These are phyloP conservation scores for Cinchona pubescens DNA, from an alignment of 257 asterid genomes.

Conservation along the genomic window DNA sequence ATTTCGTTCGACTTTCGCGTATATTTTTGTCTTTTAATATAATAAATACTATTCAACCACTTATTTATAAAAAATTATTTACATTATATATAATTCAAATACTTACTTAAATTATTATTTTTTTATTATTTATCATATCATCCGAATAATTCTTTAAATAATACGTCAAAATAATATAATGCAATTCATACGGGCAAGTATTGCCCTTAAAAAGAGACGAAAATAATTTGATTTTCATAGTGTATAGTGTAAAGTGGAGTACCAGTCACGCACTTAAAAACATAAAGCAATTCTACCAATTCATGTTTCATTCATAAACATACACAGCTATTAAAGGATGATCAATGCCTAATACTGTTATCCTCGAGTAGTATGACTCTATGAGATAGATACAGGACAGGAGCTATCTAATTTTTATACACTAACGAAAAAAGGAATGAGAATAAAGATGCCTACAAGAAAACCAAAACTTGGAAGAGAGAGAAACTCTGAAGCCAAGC, in stretches of 20 bases:
- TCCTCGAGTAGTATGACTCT: neutral
- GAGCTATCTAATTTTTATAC: conserved; percentile 3
- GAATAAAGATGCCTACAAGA: neutral
- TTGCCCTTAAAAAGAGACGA: conserved; percentile 12
- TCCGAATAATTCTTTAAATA: no score
- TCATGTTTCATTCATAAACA: neutral
- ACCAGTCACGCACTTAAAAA: neutral
- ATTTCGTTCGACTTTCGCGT: no score
- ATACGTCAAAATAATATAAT: no score
- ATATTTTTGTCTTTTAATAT: no score
- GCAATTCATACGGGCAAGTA: no score
- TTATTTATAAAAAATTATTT: no score
- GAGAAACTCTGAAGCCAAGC: conserved; percentile 8
- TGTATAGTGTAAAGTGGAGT: neutral
- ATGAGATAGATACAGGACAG: conserved; percentile 14
- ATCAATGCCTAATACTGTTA: neutral
- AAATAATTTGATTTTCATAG: conserved; percentile 18
- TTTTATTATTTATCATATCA: no score
- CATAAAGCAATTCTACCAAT: conserved; percentile 6
- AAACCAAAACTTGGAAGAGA: conserved; percentile 28
- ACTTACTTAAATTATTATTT: no score
- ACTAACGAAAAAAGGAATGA: neutral
- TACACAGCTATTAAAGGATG: conserved; percentile 8
- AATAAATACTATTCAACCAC: no score
- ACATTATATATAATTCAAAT: no score